Conservation (phyloP, 2,329 filamentous ascomycete species). For the Ophiocordyceps camponoti-leonardi region DNA sequence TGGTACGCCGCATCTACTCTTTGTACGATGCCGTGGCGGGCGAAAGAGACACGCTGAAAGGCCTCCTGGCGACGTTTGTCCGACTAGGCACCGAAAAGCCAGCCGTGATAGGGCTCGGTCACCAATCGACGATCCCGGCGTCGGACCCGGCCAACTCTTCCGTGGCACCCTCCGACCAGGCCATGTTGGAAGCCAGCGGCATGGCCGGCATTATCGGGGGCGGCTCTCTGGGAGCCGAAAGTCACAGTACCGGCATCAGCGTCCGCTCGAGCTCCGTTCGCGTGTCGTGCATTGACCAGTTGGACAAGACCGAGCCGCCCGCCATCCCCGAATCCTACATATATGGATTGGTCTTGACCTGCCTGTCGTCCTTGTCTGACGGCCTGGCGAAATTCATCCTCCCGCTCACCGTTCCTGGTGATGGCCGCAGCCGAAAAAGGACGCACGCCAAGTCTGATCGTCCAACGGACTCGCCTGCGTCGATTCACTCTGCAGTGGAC, state of each 20-base stretch:
- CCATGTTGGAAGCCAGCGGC: slow-evolving; percentile 76
- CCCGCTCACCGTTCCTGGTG: slow-evolving; percentile 71
- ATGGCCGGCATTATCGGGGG: slow-evolving; percentile 76
- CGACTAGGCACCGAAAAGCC: slow-evolving; percentile 84
- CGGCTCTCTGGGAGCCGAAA: slow-evolving; percentile 47
- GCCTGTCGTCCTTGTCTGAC: slow-evolving; percentile 80
- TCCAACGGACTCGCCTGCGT: slow-evolving; percentile 24
- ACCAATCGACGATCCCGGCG: slow-evolving; percentile 70
- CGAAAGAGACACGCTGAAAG: slow-evolving; percentile 60
- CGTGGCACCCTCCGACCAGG: slow-evolving; percentile 54
- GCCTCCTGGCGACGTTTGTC: slow-evolving; percentile 79
- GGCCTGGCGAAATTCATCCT: slow-evolving; percentile 86
- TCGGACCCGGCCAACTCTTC: slow-evolving; percentile 35
- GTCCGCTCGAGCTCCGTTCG: slow-evolving; percentile 79
- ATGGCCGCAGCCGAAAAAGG: slow-evolving; percentile 37
- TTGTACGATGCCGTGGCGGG: slow-evolving; percentile 60
- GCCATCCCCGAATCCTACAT: slow-evolving; percentile 80
- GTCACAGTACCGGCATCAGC: slow-evolving; percentile 63
- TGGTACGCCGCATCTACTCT: slow-evolving; percentile 65
- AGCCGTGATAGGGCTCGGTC: slow-evolving; percentile 68
- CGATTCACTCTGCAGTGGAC: slow-evolving; percentile 18
- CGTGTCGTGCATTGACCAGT: slow-evolving; percentile 78
- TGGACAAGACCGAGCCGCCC: slow-evolving; percentile 82
- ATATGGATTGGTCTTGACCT: slow-evolving; percentile 76
- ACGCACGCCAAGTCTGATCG: slow-evolving; percentile 23